Conservation (phyloP, 2,329 filamentous ascomycete species). For the Venturia oleaginea region DNA sequence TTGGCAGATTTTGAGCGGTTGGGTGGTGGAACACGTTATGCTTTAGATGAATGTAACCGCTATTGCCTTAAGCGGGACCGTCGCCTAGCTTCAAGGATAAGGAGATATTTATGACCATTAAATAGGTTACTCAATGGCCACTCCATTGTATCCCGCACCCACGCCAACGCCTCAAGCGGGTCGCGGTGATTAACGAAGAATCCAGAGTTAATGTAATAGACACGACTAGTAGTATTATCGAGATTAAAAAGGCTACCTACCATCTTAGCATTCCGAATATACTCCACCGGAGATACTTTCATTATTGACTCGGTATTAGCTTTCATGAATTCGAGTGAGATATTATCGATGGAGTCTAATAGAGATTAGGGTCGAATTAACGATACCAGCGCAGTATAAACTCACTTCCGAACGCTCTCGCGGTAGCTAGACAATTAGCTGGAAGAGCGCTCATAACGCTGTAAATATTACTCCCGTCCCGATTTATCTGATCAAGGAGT, state of each 20-base stretch:
- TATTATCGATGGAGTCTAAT: slow-evolving; percentile 19
- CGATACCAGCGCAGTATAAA: slow-evolving; percentile 8
- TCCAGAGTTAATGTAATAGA: slow-evolving; percentile 27
- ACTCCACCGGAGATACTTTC: slow-evolving; percentile 28
- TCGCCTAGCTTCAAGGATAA: slow-evolving; percentile 22
- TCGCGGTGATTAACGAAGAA: slow-evolving; percentile 33
- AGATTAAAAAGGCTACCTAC: slow-evolving; percentile 27
- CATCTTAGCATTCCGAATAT: slow-evolving; percentile 32
- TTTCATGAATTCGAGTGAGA: slow-evolving; percentile 22
- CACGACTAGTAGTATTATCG: slow-evolving; percentile 22
- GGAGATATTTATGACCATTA: slow-evolving; percentile 25
- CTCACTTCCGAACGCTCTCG: slow-evolving; percentile 25
- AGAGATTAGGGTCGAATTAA: slow-evolving; percentile 15
- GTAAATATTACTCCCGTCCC: slow-evolving; percentile 26
- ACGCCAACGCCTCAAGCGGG: slow-evolving; percentile 24
- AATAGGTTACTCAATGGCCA: slow-evolving; percentile 28
- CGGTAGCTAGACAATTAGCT: slow-evolving; percentile 27
- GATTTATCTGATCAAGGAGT: slow-evolving; percentile 26
- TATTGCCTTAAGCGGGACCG: slow-evolving; percentile 20
- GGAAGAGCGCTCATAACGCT: slow-evolving; percentile 35
- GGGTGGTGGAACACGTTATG: too few species aligned
- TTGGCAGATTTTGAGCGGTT: too few species aligned
- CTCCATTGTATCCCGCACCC: slow-evolving; percentile 20
- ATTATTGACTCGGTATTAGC: slow-evolving; percentile 26
- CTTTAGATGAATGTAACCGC: too few species aligned